Evolutionary conservation across 257 asterid genomes (phyloP), one percentile per base, ranked within the genome.

Genomic region (Linderniella brevidens): DNA sequence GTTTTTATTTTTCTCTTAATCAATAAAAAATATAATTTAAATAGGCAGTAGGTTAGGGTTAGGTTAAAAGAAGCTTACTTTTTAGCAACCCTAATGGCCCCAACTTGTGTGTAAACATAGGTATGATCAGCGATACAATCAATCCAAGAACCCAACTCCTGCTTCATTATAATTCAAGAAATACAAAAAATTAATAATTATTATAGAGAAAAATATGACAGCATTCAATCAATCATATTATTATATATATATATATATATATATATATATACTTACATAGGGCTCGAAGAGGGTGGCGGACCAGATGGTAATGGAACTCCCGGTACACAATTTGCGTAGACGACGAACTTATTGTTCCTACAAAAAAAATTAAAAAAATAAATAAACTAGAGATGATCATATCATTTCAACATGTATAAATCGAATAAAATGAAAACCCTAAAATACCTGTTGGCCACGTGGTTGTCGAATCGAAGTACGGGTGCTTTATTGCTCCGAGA

Each of bases 111-210:
- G 70, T 59, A 61, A 79, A 67, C 38, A 75, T 71, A 1, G 94
- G 97, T 7, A 86, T 58, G 47, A 68, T 41, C 19, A 77, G 25
- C 8, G 93, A 54, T 1, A 86, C 44, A 32, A 77, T 55, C 1
- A 86, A 40, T 41, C 87, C 94, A 20, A 86, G 29, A 59, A 77
- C 42, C 97, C 92, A 86, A 8, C 83, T 70, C 60, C 66, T 82
- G 62, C 78, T 70, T 58, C 55, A 56, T n/a, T n/a, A 25, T 35
- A 5, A 11, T 18, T 9, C 17, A 11, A 5, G 9, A 8, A 48
- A 50, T 51, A 15, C 0, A 29, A n/a, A 16, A 1, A 16, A 8
- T 19, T 3, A 9, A 8, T 15, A 13, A n/a, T 44, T 9, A 5
- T 13, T 44, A 18, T 44, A 13, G 14, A 10, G 17, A 44, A 13